phyloP scores from a whole-genome alignment of 2,329 filamentous ascomycete genomes.

The Alternaria sp. region DNA sequence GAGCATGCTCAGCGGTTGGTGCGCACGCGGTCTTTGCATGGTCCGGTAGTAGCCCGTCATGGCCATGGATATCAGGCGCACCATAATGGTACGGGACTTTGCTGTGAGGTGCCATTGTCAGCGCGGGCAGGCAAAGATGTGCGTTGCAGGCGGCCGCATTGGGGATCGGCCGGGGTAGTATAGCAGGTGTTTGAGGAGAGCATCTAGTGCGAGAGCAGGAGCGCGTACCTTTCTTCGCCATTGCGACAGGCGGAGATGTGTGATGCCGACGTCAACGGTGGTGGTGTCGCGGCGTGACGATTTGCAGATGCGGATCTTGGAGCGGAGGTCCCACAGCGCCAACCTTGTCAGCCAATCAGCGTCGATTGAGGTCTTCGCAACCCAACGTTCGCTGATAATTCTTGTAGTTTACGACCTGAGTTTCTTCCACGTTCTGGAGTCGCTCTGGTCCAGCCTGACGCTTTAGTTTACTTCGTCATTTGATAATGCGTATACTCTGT shows the following conservation, averaged over 20 bases:
- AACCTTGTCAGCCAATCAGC: conserved; percentile 27
- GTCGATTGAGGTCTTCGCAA: conserved; percentile 13
- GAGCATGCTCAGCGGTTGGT: conserved; percentile 91
- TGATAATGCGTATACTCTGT: rapidly evolving
- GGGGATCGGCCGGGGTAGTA: background rate
- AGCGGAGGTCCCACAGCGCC: conserved; percentile 30
- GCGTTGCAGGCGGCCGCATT: background rate
- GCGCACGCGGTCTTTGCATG: conserved; percentile 79
- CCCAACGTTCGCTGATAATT: background rate
- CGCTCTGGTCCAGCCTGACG: background rate
- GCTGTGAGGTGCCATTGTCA: conserved; percentile 59
- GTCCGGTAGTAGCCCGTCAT: conserved; percentile 98
- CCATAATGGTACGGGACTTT: conserved; percentile 90
- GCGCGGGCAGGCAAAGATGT: conserved; percentile 10
- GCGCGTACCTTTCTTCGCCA: conserved; percentile 48
- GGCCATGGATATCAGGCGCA: conserved; percentile 97
- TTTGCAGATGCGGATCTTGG: conserved; percentile 27
- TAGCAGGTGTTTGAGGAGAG: too few relatives aligned
- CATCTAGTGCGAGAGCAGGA: background rate
- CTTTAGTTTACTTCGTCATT: rapidly evolving
- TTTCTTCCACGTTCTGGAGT: background rate
- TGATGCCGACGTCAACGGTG: conserved; percentile 24
- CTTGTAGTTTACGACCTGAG: background rate
- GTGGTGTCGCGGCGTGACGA: conserved; percentile 25
- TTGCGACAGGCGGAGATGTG: conserved; percentile 26